Percentiles rank a stretch among this genome's conserved stretches.
These are phyloP conservation scores for Zhuliangozyma parablackwelliae DNA, from an alignment of 1,139 yeast genomes.

Conservation along the genomic window DNA sequence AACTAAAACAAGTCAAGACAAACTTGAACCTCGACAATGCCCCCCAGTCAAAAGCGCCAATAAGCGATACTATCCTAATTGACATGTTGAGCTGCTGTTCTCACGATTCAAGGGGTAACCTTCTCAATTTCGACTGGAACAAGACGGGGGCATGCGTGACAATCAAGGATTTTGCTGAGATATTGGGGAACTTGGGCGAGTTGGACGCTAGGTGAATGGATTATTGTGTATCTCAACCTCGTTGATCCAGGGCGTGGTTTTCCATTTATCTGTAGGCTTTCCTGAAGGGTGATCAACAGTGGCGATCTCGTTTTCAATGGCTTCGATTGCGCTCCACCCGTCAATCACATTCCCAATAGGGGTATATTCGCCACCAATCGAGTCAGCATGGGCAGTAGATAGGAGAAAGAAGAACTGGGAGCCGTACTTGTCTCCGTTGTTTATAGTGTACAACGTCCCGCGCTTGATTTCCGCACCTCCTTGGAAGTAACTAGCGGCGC, in stretches of 20 bases:
- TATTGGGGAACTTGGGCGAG: slow-evolving; percentile 40
- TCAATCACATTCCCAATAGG: slow-evolving; percentile 18
- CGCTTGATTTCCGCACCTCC: slow-evolving; percentile 5
- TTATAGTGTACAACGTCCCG: slow-evolving; percentile 17
- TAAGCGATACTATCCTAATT: slow-evolving; percentile 34
- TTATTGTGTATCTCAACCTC: slow-evolving; percentile 17
- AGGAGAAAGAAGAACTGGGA: slow-evolving; percentile 22
- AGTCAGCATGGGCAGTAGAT: slow-evolving; percentile 10
- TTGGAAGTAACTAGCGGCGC: not conserved
- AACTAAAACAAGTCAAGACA: slow-evolving; percentile 28
- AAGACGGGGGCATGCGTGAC: slow-evolving; percentile 26
- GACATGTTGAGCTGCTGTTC: slow-evolving; percentile 42
- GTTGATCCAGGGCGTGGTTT: slow-evolving; percentile 14
- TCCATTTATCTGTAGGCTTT: slow-evolving; percentile 19
- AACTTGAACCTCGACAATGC: slow-evolving; percentile 26
- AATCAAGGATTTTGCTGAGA: slow-evolving; percentile 42
- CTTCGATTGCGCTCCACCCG: slow-evolving; percentile 15
- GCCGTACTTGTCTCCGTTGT: slow-evolving; percentile 10
- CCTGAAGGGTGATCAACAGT: slow-evolving; percentile 12
- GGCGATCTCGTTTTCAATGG: slow-evolving; percentile 1
- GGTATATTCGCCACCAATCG: slow-evolving; percentile 10
- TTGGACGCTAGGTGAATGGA: slow-evolving; percentile 13
- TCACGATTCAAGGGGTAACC: slow-evolving; percentile 24
- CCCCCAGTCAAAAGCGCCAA: slow-evolving; percentile 12
- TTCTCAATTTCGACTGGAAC: slow-evolving; percentile 27